These are phyloP conservation scores for Euphorbia peplus DNA, from an alignment of 345 rosid genomes.

Conservation along the genomic window DNA sequence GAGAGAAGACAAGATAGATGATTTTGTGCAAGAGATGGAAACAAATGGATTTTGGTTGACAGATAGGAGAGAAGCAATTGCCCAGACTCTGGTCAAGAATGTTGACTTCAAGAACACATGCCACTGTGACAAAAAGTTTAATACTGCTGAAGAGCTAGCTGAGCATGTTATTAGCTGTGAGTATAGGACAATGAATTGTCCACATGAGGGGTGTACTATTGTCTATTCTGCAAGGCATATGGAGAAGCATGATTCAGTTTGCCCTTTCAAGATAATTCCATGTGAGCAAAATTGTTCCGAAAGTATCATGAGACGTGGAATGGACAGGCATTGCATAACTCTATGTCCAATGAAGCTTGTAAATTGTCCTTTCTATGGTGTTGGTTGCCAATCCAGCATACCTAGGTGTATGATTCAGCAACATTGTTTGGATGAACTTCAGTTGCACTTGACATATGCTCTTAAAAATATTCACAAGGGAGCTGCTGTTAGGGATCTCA, in stretches of 20 bases:
- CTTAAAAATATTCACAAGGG: conserved; percentile 57
- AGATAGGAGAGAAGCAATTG: conserved; percentile 54
- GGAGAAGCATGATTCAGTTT: conserved; percentile 64
- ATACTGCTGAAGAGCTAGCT: conserved; percentile 44
- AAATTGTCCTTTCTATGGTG: conserved; percentile 70
- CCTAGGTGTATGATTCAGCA: conserved; percentile 51
- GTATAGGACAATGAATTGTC: conserved; percentile 59
- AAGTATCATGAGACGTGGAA: conserved; percentile 65
- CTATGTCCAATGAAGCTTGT: conserved; percentile 80
- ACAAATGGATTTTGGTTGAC: conserved; percentile 68
- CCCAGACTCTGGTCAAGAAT: conserved; percentile 60
- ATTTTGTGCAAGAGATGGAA: conserved; percentile 84
- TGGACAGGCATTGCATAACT: conserved; percentile 93
- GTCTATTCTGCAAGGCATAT: conserved; percentile 48
- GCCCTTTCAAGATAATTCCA: conserved; percentile 78
- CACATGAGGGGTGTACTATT: conserved; percentile 62
- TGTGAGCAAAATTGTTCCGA: conserved; percentile 79
- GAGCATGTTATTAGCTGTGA: conserved; percentile 49
- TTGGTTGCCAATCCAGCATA: conserved; percentile 62
- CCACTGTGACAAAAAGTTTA: conserved; percentile 66
- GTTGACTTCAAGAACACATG: conserved; percentile 64
- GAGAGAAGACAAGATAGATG: conserved; percentile 87
- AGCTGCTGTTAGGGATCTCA: conserved; percentile 51
- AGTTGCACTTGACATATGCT: conserved; percentile 54
- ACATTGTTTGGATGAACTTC: conserved; percentile 50